Evolutionary conservation across 2,329 filamentous ascomycete genomes (phyloP), one percentile per base, ranked within the genome.

Genomic region (Sclerotiophoma versabilis): DNA sequence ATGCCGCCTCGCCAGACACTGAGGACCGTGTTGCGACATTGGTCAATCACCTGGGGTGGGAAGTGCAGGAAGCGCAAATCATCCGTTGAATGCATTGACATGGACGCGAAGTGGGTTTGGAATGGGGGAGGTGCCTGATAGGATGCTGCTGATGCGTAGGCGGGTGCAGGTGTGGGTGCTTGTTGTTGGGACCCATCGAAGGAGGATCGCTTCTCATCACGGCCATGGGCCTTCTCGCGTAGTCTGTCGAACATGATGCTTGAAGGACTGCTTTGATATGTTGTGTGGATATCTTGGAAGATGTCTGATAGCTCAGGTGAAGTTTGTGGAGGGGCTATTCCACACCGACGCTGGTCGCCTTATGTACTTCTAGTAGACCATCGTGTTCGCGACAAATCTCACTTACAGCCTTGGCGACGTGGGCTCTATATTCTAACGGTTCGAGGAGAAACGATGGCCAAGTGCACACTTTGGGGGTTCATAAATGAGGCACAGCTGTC

Each of bases 21-120:
- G 12, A 54, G 34, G 22, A 76, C 59, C 1, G 67, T 51, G 11
- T 43, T 29, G n/a, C 68, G 68, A 20, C 74, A 64, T 8, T 54
- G 58, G 19, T 60, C 55, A 25, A 76, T 53, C 7, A 74, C 64
- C 23, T 48, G 27, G 9, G 57, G 42, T 1, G 69, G 65, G 57
- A 78, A 77, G 30, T 69, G 65, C 10, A 78, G 60, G 25, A 77
- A 68, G 12, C 75, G 75, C n/a, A 71, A 26, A 10, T 62, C 52
- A 42, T 68, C 65, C 17, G 50, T 37, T 51, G 57, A 45, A 47
- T 69, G 66, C 32, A 69, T 55, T 0, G 65, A 67, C 23, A 69
- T 48, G 1, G 64, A 67, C 5, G 66, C 66, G 39, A 67, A 67
- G 23, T 39, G 54, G 2, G 66, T 63, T 43, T 65, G 60, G 20